These are phyloP conservation scores for Phytophthora ohioensis DNA, from an alignment of 352 stramenopile species.

Conservation along the genomic window DNA sequence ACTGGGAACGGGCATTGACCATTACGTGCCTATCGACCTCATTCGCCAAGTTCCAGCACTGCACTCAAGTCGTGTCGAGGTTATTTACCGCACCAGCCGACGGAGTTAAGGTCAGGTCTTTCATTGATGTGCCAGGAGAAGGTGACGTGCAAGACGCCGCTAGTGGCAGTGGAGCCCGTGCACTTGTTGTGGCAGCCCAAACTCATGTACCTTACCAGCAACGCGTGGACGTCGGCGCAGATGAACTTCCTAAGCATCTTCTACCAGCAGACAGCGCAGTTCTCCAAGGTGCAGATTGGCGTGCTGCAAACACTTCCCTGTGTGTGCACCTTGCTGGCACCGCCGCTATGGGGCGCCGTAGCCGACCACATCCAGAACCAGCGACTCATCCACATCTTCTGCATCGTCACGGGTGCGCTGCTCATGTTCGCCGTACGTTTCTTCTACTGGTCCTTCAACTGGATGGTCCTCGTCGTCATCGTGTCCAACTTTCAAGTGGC, in stretches of 20 bases:
- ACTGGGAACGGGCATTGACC: constrained; percentile 1
- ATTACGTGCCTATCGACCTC: constrained; percentile 1
- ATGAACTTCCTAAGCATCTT: constrained; percentile 83
- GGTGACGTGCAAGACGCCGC: constrained; percentile 39
- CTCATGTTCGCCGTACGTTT: constrained; percentile 71
- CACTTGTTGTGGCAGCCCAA: constrained; percentile 69
- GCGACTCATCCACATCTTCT: constrained; percentile 67
- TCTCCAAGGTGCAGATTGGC: constrained; percentile 83
- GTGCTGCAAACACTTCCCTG: constrained; percentile 74
- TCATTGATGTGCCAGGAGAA: constrained; percentile 37
- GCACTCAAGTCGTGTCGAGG: background rate
- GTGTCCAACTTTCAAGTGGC: constrained; percentile 72
- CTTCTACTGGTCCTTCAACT: constrained; percentile 58
- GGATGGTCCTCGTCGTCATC: constrained; percentile 61
- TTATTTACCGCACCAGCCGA: background rate
- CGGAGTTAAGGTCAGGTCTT: constrained; percentile 1
- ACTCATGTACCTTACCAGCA: constrained; percentile 80
- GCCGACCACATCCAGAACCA: constrained; percentile 75
- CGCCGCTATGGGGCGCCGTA: constrained; percentile 79
- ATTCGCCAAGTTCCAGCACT: constrained; percentile 36
- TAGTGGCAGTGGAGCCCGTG: constrained; percentile 15
- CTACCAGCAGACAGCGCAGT: constrained; percentile 69
- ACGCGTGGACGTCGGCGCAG: constrained; percentile 68
- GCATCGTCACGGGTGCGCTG: constrained; percentile 63
- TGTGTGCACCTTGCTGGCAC: constrained; percentile 70